Conservation (phyloP, 2,329 filamentous ascomycete species). For the Scorias spongiosa region DNA sequence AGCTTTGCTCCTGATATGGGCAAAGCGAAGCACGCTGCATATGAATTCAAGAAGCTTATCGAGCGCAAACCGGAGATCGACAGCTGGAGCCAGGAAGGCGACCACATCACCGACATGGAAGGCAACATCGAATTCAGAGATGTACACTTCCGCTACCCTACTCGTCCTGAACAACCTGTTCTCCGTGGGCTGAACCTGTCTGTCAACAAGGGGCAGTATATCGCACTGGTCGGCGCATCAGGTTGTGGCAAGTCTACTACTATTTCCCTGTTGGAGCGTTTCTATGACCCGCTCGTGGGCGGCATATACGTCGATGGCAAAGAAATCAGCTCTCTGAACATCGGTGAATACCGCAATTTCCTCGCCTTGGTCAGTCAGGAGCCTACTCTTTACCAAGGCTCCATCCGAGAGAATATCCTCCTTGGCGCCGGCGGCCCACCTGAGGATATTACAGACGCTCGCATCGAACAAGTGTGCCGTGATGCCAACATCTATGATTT, state of each 20-base stretch:
- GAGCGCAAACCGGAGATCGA: conserved; percentile 73
- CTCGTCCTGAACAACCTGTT: conserved; percentile 79
- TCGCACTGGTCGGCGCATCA: conserved; percentile 83
- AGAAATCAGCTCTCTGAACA: conserved; percentile 65
- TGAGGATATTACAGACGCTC: conserved; percentile 39
- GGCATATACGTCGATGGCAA: conserved; percentile 68
- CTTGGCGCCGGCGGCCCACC: conserved; percentile 48
- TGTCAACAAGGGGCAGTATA: conserved; percentile 64
- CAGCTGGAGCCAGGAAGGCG: conserved; percentile 59
- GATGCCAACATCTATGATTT: conserved; percentile 92
- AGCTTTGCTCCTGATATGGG: conserved; percentile 85
- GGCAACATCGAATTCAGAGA: conserved; percentile 79
- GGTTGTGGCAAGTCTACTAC: conserved; percentile 92
- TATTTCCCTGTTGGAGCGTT: conserved; percentile 80
- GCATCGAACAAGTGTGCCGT: conserved; percentile 54
- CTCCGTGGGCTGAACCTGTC: conserved; percentile 66
- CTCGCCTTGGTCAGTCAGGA: conserved; percentile 88
- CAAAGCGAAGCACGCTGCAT: conserved; percentile 74
- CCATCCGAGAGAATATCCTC: conserved; percentile 77
- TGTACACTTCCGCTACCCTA: conserved; percentile 90
- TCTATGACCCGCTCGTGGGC: conserved; percentile 78
- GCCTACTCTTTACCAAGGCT: conserved; percentile 86
- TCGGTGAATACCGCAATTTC: conserved; percentile 71
- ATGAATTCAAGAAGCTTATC: conserved; percentile 67
- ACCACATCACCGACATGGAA: conserved; percentile 46